These are phyloP conservation scores for Baudoinia panamericana DNA, from an alignment of 495 filamentous ascomycete genomes.

Conservation along the genomic window DNA sequence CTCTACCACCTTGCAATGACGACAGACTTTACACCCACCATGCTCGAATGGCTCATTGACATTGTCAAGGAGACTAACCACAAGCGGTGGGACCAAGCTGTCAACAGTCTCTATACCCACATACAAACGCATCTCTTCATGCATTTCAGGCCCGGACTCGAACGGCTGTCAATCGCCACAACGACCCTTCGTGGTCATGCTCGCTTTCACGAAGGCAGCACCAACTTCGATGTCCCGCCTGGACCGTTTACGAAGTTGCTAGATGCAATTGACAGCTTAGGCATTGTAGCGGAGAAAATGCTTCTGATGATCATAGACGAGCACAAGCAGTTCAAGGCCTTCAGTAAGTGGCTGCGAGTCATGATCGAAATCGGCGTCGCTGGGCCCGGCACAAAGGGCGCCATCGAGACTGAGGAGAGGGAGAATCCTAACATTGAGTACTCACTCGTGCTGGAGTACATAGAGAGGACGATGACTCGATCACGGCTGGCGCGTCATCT, in stretches of 20 bases:
- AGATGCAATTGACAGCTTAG: slow-evolving; percentile 33
- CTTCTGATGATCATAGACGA: slow-evolving; percentile 62
- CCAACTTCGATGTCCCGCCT: slow-evolving; percentile 46
- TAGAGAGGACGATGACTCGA: slow-evolving; percentile 20
- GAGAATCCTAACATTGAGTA: slow-evolving; percentile 26
- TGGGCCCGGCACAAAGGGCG: slow-evolving; percentile 30
- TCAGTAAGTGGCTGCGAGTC: slow-evolving; percentile 73
- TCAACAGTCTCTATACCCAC: slow-evolving; percentile 59
- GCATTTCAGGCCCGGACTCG: slow-evolving; percentile 74
- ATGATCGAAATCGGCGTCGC: slow-evolving; percentile 54
- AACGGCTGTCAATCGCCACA: slow-evolving; percentile 69
- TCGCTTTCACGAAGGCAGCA: slow-evolving; percentile 58
- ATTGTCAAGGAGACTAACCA: slow-evolving; percentile 75
- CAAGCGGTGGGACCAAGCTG: slow-evolving; percentile 88
- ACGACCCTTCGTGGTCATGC: slow-evolving; percentile 77
- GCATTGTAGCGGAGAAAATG: slow-evolving; percentile 60
- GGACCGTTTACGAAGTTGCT: slow-evolving; percentile 28
- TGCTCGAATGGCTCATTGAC: slow-evolving; percentile 84
- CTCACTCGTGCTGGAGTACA: slow-evolving; percentile 22
- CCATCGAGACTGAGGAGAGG: slow-evolving; percentile 34
- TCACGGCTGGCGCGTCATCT: slow-evolving; percentile 16
- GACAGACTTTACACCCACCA: slow-evolving; percentile 58
- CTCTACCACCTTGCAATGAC: slow-evolving; percentile 78
- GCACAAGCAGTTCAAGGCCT: slow-evolving; percentile 60
- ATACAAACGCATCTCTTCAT: slow-evolving; percentile 70